phyloP scores from a whole-genome alignment of 768 basidiomycete species.

The Panaeolus cyanescens region DNA sequence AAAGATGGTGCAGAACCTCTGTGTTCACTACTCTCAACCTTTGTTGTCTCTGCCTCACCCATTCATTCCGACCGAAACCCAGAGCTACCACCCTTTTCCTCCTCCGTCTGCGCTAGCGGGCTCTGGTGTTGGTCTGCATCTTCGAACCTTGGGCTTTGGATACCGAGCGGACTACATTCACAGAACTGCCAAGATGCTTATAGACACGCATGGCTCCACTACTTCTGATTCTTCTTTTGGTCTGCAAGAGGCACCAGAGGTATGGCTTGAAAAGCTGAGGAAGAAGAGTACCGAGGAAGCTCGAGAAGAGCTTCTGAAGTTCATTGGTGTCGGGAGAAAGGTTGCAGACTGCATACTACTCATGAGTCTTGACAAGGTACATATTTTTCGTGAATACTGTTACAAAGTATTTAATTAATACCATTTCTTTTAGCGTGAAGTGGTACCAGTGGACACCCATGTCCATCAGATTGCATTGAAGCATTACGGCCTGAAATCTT shows the following conservation, averaged over 20 bases:
- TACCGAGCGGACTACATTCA: conserved; percentile 93
- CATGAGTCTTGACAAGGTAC: conserved; percentile 90
- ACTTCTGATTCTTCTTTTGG: conserved; percentile 15
- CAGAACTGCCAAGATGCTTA: conserved; percentile 76
- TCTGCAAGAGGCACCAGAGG: conserved; percentile 50
- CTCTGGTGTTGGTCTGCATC: conserved; percentile 55
- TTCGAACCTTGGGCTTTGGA: conserved; percentile 90
- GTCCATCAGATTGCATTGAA: conserved; percentile 87
- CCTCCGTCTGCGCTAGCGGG: conserved; percentile 66
- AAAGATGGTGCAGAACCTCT: conserved; percentile 87
- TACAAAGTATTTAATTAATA: background rate
- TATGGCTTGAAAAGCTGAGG: conserved; percentile 62
- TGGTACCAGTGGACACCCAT: conserved; percentile 96
- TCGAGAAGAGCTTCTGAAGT: conserved; percentile 72
- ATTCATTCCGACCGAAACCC: conserved; percentile 25
- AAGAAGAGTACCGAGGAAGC: conserved; percentile 53
- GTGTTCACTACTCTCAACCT: conserved; percentile 71
- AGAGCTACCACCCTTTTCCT: conserved; percentile 82
- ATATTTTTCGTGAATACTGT: background rate
- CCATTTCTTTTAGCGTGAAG: conserved; percentile 63
- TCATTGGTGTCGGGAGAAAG: conserved; percentile 93
- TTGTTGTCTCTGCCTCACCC: conserved; percentile 53
- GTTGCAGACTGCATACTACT: conserved; percentile 94
- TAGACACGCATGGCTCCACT: conserved; percentile 47
- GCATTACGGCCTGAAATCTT: conserved; percentile 66